These are phyloP conservation scores for Hypomyces rosellus DNA, from an alignment of 2,329 filamentous ascomycete genomes.

Conservation along the genomic window DNA sequence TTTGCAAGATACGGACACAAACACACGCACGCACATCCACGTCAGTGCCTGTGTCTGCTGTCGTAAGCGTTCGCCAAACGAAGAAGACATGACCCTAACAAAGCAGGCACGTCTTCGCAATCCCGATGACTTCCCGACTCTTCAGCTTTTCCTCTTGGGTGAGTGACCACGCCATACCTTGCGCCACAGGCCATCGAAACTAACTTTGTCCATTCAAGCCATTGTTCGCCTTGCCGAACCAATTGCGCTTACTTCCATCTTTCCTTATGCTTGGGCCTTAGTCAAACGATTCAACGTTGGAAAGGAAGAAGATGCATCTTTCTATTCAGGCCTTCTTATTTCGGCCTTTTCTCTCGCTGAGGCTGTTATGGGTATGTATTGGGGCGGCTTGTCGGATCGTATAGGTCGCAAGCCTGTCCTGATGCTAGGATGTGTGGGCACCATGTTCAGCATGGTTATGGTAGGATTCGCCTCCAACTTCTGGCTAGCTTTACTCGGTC, in stretches of 20 bases:
- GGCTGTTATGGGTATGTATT: slow-evolving; percentile 78
- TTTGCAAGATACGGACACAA: slow-evolving; percentile 14
- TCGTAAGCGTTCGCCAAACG: slow-evolving; percentile 38
- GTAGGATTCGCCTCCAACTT: slow-evolving; percentile 80
- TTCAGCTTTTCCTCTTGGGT: slow-evolving; percentile 83
- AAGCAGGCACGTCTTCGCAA: slow-evolving; percentile 48
- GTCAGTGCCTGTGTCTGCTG: slow-evolving; percentile 32
- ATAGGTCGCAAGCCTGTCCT: slow-evolving; percentile 82
- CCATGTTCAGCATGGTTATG: slow-evolving; percentile 73
- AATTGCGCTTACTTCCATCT: slow-evolving; percentile 87
- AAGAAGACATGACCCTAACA: slow-evolving; percentile 46
- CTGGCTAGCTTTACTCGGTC: slow-evolving; percentile 71
- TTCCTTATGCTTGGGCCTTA: slow-evolving; percentile 83
- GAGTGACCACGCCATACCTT: slow-evolving; percentile 26
- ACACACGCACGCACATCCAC: slow-evolving; percentile 15
- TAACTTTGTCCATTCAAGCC: slow-evolving; percentile 44
- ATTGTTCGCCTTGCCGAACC: slow-evolving; percentile 90
- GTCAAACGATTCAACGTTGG: slow-evolving; percentile 71
- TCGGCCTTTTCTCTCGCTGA: slow-evolving; percentile 81
- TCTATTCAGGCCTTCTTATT: slow-evolving; percentile 82
- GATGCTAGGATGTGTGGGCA: slow-evolving; percentile 73
- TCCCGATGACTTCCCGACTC: slow-evolving; percentile 69
- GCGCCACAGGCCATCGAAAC: background rate
- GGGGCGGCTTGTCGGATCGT: slow-evolving; percentile 76
- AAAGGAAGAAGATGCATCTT: slow-evolving; percentile 68